These are phyloP conservation scores for Decorospora gaudefroyi DNA, from an alignment of 2,329 filamentous ascomycete genomes.

Conservation along the genomic window DNA sequence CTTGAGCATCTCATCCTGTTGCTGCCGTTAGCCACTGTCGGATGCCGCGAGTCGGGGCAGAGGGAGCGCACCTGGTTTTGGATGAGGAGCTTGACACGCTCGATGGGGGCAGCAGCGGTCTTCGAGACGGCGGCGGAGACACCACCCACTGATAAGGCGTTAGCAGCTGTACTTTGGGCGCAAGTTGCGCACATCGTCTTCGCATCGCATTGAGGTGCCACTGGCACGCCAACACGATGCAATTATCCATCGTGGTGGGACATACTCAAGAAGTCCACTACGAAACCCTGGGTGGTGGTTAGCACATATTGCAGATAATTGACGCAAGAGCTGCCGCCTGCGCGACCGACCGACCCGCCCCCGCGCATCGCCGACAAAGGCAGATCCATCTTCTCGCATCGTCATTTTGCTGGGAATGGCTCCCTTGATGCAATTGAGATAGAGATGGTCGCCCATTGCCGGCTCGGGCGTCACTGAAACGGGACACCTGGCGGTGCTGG, in stretches of 20 bases:
- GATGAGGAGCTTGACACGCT: slow-evolving; percentile 99
- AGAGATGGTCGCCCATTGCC: slow-evolving; percentile 21
- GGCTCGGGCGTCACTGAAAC: slow-evolving; percentile 19
- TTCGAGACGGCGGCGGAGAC: slow-evolving; percentile 99
- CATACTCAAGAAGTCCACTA: slow-evolving; percentile 99
- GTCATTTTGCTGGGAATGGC: slow-evolving; percentile 17
- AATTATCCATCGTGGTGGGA: slow-evolving; percentile 45
- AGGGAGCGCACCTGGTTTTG: slow-evolving; percentile 91
- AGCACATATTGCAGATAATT: slow-evolving; percentile 31
- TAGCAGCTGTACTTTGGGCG: slow-evolving; percentile 43
- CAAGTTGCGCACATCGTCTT: slow-evolving; percentile 13
- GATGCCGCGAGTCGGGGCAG: background rate
- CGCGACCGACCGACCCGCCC: slow-evolving; percentile 19
- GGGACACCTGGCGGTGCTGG: slow-evolving; percentile 23
- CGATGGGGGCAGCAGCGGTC: slow-evolving; percentile 98
- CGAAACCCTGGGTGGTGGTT: slow-evolving; percentile 70
- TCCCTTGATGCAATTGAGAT: slow-evolving; percentile 41
- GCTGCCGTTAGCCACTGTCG: slow-evolving; percentile 24
- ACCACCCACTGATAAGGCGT: slow-evolving; percentile 80
- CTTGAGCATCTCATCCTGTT: slow-evolving; percentile 99
- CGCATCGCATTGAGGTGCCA: slow-evolving; percentile 24
- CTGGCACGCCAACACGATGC: slow-evolving; percentile 34
- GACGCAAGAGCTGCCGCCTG: slow-evolving; percentile 22
- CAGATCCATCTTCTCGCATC: slow-evolving; percentile 29
- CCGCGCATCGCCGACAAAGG: slow-evolving; percentile 22